Evolutionary conservation across 179 eudicot genomes (phyloP), one percentile per base, ranked within the genome.

Genomic region (Silene coronaria): DNA sequence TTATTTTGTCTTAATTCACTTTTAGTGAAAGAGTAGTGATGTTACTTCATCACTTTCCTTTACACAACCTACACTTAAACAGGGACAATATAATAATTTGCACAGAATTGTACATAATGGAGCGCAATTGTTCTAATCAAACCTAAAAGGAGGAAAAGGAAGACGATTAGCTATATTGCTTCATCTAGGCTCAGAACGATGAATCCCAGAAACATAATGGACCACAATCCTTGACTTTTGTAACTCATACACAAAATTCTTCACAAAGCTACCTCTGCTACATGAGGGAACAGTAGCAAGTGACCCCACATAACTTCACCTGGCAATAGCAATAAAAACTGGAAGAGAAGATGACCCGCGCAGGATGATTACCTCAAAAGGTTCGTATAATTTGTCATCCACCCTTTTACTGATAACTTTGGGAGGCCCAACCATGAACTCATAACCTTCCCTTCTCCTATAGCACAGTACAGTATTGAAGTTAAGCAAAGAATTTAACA

Each of bases 351-450:
- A 48, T n/a, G 69, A 8, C 22, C 27, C 23, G 67, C 27, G 23
- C 55, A 23, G 55, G 24, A 59, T 79, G 69, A 70, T 81, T 67
- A 95, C 97, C 99, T 95, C 99, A 74, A 70, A 92, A 65, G 99
- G 99, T 82, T 95, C 99, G 46, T 77, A 75, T 85, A 91, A 70
- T 77, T 91, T 77, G 80, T 91, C 99, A 74, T 89, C 76, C 77
- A 88, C 87, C 77, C 5, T 91, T 78, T 92, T 95, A 81, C 88
- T 95, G 72, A 95, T 95, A 60, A 95, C 99, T 87, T 92, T 95
- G 19, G 99, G 97, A 4, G 99, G 99, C 73, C 99, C 99, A 81
- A 95, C 99, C 99, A 95, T 95, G 84, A 95, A 92, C 82, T 95
- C 99, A 60, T 84, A 95, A 68, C 95, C 94, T 89, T 95, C 99